Evolutionary conservation across 2,329 filamentous ascomycete species (phyloP).

Genomic region (Metarhizium brunneum): DNA sequence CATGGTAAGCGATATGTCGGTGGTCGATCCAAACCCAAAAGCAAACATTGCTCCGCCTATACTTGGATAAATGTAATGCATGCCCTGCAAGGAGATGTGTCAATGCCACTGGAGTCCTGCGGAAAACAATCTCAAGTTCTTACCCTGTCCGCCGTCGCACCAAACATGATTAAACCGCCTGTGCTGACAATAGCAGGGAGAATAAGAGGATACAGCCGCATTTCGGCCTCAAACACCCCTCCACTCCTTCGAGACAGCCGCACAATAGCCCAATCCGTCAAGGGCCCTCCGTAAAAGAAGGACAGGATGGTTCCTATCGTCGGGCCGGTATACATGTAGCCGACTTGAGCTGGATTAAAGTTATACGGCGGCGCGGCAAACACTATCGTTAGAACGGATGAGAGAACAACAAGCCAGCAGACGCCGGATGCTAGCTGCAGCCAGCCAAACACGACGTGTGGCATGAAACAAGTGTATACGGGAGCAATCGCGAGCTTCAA

Average conservation of each 20-base stretch:
- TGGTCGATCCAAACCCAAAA: too few relatives aligned
- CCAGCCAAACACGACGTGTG: too few relatives aligned
- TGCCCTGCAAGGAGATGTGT: constrained; percentile 18
- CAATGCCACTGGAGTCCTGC: background rate
- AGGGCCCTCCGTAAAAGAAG: constrained; percentile 26
- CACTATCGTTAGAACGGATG: too few relatives aligned
- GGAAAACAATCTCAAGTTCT: constrained; percentile 3
- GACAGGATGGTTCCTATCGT: constrained; percentile 18
- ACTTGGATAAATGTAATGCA: constrained; percentile 32
- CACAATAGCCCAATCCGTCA: constrained; percentile 29
- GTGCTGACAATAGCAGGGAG: constrained; percentile 23
- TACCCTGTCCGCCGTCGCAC: constrained; percentile 24
- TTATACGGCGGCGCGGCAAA: too few relatives aligned
- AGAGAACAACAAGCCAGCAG: too few relatives aligned
- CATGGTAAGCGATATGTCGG: too few relatives aligned
- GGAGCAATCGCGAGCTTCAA: too few relatives aligned
- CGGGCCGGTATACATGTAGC: too few relatives aligned
- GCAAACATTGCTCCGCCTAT: constrained; percentile 24
- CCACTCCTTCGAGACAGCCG: constrained; percentile 27
- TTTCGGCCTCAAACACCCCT: constrained; percentile 34
- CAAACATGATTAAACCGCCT: constrained; percentile 30
- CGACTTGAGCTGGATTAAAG: too few relatives aligned
- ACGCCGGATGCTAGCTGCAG: too few relatives aligned
- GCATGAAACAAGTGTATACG: too few relatives aligned
- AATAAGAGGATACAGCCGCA: constrained; percentile 25